Evolutionary conservation across 1,284 basidiomycete species (phyloP), one percentile per base, ranked within the genome.

Genomic region (Fistulina hepatica): DNA sequence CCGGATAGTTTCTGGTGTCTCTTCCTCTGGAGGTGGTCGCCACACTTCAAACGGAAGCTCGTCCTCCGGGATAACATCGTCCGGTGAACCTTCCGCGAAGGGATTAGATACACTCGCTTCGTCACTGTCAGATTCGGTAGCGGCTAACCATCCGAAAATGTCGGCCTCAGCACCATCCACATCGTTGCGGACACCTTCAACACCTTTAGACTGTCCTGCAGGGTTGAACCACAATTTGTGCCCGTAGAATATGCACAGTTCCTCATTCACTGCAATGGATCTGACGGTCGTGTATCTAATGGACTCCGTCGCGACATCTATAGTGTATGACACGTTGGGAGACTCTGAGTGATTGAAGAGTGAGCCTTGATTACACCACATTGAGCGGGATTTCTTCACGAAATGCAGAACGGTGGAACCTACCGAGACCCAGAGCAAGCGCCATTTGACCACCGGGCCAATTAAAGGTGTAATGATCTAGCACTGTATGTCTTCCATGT

Each of bases 381-480:
- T 7, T 11, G 13, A 2, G 25, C 3, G 12, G 32, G 30, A 39
- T 20, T 37, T 16, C n/a, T 16, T 30, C 13, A 36, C 19, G 20
- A 2, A 15, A 15, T 31, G 21, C 10, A 31, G n/a, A 36, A 12
- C 21, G 27, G 27, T 35, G 15, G 9, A 25, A 56, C 68, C 46
- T 52, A 90, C 89, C 91, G 20, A 94, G 65, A 2, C 92, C 92
- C 0, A 94, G 58, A 1, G 86, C 84, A 2, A 97, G 67, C 1
- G 85, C 92, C 84, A 90, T 89, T 2, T 75, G 72, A 0, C 81
- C 81, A 45, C 76, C 72, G 33, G 64, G 60, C 83, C 89, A 95
- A 30, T 74, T 79, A 52, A 93, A 93, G 0, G 86, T 80, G 54
- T 93, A 93, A 35, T 82, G 77, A 47, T 92, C 83, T 11, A 94